Evolutionary conservation across 148 eudicot genomes (phyloP).

Genomic region (Rhododendron ferrugineum): DNA sequence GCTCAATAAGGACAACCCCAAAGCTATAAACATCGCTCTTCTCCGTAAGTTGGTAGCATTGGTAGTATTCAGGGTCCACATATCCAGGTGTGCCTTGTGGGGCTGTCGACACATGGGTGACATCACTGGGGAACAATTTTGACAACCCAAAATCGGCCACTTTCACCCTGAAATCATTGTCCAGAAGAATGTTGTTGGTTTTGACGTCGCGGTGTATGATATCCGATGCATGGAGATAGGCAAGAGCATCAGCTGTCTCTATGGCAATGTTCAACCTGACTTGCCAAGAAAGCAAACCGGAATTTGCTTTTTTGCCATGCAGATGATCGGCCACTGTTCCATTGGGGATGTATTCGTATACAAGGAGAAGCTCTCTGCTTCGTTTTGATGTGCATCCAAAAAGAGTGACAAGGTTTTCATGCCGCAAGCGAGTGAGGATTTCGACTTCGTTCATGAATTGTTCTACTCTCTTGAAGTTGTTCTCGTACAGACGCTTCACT

Average conservation of each 20-base stretch:
- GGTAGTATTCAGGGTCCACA: constrained; percentile 84
- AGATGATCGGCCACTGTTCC: constrained; percentile 92
- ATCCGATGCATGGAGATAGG: constrained; percentile 58
- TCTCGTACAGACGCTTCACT: constrained; percentile 73
- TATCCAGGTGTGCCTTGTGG: constrained; percentile 94
- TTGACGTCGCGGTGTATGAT: constrained; percentile 88
- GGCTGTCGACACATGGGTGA: constrained; percentile 79
- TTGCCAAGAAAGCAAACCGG: constrained; percentile 54
- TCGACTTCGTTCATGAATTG: constrained; percentile 76
- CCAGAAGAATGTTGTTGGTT: constrained; percentile 65
- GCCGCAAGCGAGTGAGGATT: constrained; percentile 62
- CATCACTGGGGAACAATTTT: constrained; percentile 57
- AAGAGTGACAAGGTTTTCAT: constrained; percentile 58
- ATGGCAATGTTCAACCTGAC: constrained; percentile 58
- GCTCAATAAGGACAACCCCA: constrained; percentile 70
- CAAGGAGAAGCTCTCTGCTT: constrained; percentile 70
- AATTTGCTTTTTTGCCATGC: constrained; percentile 51
- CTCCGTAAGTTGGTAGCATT: constrained; percentile 69
- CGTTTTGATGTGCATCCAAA: constrained; percentile 69
- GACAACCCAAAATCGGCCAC: constrained; percentile 93
- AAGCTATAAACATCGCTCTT: constrained; percentile 88
- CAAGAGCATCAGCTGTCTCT: constrained; percentile 71
- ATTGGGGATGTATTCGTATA: constrained; percentile 69
- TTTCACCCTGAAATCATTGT: constrained; percentile 55
- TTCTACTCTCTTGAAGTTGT: constrained; percentile 64